Conservation (phyloP, 805 yeast species). For the Sungouiozyma intestinalis region DNA sequence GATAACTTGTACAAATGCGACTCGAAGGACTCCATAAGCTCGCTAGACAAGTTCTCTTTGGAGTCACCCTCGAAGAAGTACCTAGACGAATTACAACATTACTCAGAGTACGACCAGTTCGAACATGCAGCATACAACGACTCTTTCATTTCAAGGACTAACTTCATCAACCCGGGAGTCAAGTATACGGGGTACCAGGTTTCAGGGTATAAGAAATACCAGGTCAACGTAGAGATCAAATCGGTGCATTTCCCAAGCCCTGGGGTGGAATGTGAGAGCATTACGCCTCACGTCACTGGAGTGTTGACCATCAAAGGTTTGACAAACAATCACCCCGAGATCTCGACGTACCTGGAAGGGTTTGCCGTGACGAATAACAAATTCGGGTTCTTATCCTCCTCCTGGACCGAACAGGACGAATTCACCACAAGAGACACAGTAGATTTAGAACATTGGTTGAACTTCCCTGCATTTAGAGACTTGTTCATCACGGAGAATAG, state of each 20-base stretch:
- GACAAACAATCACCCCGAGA: slow-evolving; percentile 56
- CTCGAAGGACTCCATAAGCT: slow-evolving; percentile 13
- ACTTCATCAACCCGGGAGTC: slow-evolving; percentile 21
- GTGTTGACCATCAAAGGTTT: slow-evolving; percentile 58
- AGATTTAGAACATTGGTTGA: slow-evolving; percentile 58
- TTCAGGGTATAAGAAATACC: slow-evolving; percentile 31
- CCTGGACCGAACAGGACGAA: slow-evolving; percentile 19
- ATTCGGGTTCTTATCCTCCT: slow-evolving; percentile 22
- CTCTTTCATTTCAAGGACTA: slow-evolving; percentile 6
- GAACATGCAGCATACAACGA: not conserved
- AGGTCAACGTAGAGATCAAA: slow-evolving; percentile 46
- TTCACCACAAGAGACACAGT: slow-evolving; percentile 57
- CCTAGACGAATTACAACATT: slow-evolving; percentile 6
- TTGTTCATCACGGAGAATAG: slow-evolving; percentile 4
- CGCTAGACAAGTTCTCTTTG: slow-evolving; percentile 5
- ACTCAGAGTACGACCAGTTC: slow-evolving; percentile 3
- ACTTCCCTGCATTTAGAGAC: slow-evolving; percentile 39
- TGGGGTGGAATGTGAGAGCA: not conserved
- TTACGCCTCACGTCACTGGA: slow-evolving; percentile 40
- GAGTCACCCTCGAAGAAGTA: slow-evolving; percentile 7
- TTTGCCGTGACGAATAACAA: slow-evolving; percentile 18
- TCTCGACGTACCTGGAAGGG: slow-evolving; percentile 62
- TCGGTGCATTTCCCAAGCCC: slow-evolving; percentile 39
- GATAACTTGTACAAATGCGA: slow-evolving; percentile 9
- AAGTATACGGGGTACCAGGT: slow-evolving; percentile 28